These are phyloP conservation scores for Salvia splendens DNA, from an alignment of 257 asterid species.

Conservation along the genomic window DNA sequence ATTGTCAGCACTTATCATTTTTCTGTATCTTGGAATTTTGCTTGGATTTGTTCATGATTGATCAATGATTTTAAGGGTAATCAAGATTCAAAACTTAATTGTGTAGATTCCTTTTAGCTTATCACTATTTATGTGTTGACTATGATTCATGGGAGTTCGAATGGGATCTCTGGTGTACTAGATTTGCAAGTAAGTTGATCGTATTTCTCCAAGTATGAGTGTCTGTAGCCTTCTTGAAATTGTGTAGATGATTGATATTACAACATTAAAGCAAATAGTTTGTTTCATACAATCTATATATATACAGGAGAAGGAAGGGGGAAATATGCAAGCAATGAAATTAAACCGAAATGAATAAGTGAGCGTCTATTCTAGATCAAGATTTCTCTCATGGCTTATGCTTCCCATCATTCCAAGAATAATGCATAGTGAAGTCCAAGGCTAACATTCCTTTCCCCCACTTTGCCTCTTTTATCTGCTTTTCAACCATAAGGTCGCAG, in stretches of 20 bases:
- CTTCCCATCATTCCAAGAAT: constrained; percentile 22
- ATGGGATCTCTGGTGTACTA: too few relatives aligned
- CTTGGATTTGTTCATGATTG: constrained; percentile 1
- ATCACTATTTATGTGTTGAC: too few relatives aligned
- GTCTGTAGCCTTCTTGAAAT: too few relatives aligned
- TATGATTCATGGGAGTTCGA: too few relatives aligned
- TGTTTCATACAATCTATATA: too few relatives aligned
- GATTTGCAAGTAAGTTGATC: too few relatives aligned
- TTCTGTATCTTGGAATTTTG: constrained; percentile 19
- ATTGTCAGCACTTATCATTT: constrained; percentile 4
- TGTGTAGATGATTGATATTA: too few relatives aligned
- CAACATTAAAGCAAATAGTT: too few relatives aligned
- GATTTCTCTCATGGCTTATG: background rate
- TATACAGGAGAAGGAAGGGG: background rate
- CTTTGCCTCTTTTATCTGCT: constrained; percentile 1
- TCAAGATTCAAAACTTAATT: too few relatives aligned
- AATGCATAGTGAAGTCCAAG: background rate
- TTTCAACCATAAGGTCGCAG: constrained; percentile 18
- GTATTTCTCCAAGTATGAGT: too few relatives aligned
- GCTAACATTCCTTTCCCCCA: background rate
- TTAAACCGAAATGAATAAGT: background rate
- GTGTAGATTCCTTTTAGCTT: too few relatives aligned
- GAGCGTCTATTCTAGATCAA: background rate
- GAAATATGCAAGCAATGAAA: background rate
- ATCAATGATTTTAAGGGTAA: background rate